Conservation (phyloP, 169 alveolate genomes). For the Cryptosporidium bovis region DNA sequence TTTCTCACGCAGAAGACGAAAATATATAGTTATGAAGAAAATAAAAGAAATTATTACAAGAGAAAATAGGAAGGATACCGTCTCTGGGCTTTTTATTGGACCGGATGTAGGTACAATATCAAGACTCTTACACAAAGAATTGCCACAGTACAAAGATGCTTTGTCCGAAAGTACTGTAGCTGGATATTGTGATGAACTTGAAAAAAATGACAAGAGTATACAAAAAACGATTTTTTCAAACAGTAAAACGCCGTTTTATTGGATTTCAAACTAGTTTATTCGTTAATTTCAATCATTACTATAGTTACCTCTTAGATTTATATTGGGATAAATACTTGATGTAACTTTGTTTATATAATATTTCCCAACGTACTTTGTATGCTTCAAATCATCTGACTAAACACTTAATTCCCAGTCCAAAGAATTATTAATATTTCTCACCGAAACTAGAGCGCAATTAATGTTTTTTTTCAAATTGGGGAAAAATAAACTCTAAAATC, state of each 20-base stretch:
- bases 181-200: slow-evolving; percentile 21
- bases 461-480: background rate
- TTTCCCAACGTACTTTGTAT: no score
- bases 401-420: no score
- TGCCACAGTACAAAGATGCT: slow-evolving; percentile 31
- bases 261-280: slow-evolving; percentile 9
- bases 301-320: no score
- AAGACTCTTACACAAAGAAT: slow-evolving; percentile 20
- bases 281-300: no score
- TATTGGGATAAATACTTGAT: no score
- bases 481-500: background rate
- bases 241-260: slow-evolving; percentile 27
- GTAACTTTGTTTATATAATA: no score
- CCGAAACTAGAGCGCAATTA: no score
- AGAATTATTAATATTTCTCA: no score
- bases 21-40: background rate
- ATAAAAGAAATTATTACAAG: slow-evolving; percentile 27
- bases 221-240: slow-evolving; percentile 43
- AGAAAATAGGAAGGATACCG: slow-evolving; percentile 51
- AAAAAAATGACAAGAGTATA: slow-evolving; percentile 23
- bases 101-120: slow-evolving; percentile 35
- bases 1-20: slow-evolving; percentile 2
- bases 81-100: slow-evolving; percentile 44
- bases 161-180: slow-evolving; percentile 3
- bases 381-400: no score